Evolutionary conservation across 1,284 basidiomycete genomes (phyloP), one percentile per base, ranked within the genome.

Genomic region (Trichosporon coremiiforme): DNA sequence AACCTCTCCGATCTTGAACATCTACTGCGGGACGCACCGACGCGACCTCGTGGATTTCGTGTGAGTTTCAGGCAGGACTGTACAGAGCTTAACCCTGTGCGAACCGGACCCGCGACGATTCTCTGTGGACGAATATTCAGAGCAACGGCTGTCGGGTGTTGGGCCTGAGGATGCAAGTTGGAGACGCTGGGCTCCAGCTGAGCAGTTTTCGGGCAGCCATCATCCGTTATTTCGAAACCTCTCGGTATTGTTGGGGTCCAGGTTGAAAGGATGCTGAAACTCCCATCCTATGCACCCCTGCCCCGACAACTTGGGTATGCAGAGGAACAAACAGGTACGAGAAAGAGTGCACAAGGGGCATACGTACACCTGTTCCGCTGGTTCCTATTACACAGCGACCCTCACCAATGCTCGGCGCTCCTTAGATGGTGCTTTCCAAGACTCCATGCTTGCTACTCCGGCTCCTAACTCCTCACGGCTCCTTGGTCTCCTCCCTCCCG

Each of bases 291-390:
- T n/a, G 3, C 41, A 45, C 41, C 15, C 41, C 41, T 45, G 41
- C 17, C 41, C 47, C 47, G 47, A 22, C 47, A 53, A 53, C 47
- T 53, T 20, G 47, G 47, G 20, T 53, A 22, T 12, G 47, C 47
- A 22, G 20, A 53, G 47, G 47, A 53, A 53, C 47, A 53, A 53
- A 53, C 47, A 53, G 47, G 47, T 53, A 53, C 47, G n/a, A 22
- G 20, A 22, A 20, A 53, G 47, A 20, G 47, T 53, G 20, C 1
- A 6, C 8, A 22, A 8, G 47, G 20, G 47, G 47, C 47, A 22
- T 53, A 53, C 47, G 47, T 53, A 53, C 47, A 53, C 47, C 47
- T 53, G 20, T 53, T 53, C 47, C 20, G 47, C 47, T 53, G 41
- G 47, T 53, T 22, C 47, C 47, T 53, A 53, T 20, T 20, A 20